Evolutionary conservation across 2,329 filamentous ascomycete species (phyloP), one percentile per base, ranked within the genome.

Genomic region (Trichoderma atrobrunneum): DNA sequence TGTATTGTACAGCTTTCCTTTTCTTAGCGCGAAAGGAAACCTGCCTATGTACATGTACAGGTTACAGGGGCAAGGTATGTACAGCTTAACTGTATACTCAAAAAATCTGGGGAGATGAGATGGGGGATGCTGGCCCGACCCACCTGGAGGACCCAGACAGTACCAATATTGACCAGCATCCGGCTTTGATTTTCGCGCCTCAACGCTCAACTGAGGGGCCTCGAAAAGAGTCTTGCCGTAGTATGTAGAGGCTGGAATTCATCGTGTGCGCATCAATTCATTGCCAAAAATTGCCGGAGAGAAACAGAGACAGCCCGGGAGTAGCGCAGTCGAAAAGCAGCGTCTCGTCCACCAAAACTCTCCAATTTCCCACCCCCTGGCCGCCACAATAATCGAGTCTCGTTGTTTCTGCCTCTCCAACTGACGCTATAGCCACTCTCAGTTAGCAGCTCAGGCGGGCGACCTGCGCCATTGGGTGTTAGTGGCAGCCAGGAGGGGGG

Each of bases 391-490:
- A 57, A 43, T 21, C 32, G 24, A 39, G 24, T 57, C 60, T 34
- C 32, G 30, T 54, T 57, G 43, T 28, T 64, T 51, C 56, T 21
- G 30, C 11, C 39, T 51, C 32, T 68, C 54, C 36, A 43, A 30
- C 7, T 24, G 66, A 34, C 66, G 66, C 66, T 69, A 69, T 60
- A 34, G 36, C 66, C 66, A 16, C 36, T 69, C 66, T 61, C 54
- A 60, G 66, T 69, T 69, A 69, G 66, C 36, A 69, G 66, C 56
- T 43, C 54, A 24, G 26, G 36, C 65, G 54, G 54, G 36, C 36
- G 66, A 69, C 66, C 56, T 69, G 66, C 66, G 66, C 66, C 66
- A 69, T 69, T 69, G 56, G 56, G 66, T 26, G 18, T 51, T 69
- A 69, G 66, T 32, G 56, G 66, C 56, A 61, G 66, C 66, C 56